Conservation (phyloP, 2,329 filamentous ascomycete species). For the Colletotrichum sojae region DNA sequence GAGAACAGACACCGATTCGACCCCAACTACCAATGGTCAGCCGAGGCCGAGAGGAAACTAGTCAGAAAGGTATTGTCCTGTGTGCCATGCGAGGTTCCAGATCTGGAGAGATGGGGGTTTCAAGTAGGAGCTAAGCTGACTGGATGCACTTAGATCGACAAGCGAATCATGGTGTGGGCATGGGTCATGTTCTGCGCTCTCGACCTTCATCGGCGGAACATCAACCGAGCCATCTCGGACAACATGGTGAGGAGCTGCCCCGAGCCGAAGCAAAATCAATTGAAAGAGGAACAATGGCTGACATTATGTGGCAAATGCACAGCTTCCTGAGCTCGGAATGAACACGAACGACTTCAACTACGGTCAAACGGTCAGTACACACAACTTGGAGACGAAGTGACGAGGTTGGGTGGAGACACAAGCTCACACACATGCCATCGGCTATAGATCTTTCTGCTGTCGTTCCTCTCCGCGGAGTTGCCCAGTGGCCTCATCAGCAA, state of each 20-base stretch:
- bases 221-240: conserved; percentile 59
- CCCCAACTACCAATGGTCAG: conserved; percentile 59
- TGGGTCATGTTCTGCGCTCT: conserved; percentile 65
- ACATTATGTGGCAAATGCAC: not conserved
- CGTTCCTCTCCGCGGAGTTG: conserved; percentile 63
- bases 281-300: conserved; percentile 1
- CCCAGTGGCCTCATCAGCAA: conserved; percentile 66
- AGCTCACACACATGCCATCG: conserved; percentile 15
- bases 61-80: conserved; percentile 56
- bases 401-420: conserved; percentile 6
- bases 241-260: conserved; percentile 49
- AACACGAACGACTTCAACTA: conserved; percentile 62
- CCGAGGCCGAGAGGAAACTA: conserved; percentile 62
- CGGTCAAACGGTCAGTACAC: conserved; percentile 52
- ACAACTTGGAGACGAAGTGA: not conserved
- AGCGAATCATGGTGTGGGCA: conserved; percentile 52
- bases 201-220: conserved; percentile 62
- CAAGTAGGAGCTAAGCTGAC: conserved; percentile 33
- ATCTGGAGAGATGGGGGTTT: too few species aligned
- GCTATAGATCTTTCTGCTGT: conserved; percentile 57
- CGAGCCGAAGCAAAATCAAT: not conserved
- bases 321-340: conserved; percentile 57
- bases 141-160: conserved; percentile 59
- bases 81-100: not conserved
- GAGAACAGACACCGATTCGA: conserved; percentile 75